phyloP scores from a whole-genome alignment of 2,329 filamentous ascomycete genomes.

The Nothomitra cinnamomea region DNA sequence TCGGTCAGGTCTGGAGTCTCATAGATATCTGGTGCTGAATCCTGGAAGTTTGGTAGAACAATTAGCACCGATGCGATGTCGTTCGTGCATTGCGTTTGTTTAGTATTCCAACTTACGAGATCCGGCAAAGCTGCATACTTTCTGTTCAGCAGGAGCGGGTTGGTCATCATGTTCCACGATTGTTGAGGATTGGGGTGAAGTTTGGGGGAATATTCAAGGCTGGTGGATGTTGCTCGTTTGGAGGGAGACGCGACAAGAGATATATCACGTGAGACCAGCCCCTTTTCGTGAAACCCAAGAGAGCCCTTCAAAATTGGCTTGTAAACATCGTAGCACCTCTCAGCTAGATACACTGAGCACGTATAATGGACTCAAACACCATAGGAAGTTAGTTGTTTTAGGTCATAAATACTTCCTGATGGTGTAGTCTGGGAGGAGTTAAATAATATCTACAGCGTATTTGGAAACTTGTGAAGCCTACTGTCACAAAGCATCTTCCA shows the following conservation, averaged over 20 bases:
- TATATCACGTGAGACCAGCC: not conserved
- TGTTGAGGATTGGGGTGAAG: not conserved
- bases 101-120: conserved; percentile 34
- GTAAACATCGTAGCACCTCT: too few species aligned
- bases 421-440: too few species aligned
- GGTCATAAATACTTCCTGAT: too few species aligned
- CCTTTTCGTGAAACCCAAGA: not conserved
- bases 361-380: too few species aligned
- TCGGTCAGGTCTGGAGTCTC: conserved; percentile 88
- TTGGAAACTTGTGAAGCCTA: not conserved
- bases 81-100: not conserved
- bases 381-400: too few species aligned
- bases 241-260: not conserved
- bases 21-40: conserved; percentile 87
- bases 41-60: conserved; percentile 30
- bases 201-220: not conserved
- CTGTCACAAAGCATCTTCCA: not conserved
- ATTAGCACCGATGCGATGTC: conserved; percentile 5
- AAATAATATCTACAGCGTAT: too few species aligned
- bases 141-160: conserved; percentile 35
- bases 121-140: conserved; percentile 74
- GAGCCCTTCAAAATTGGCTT: too few species aligned
- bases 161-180: conserved; percentile 34
- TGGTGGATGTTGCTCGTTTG: not conserved
- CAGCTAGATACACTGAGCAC: too few species aligned